Conservation (phyloP, 2,329 filamentous ascomycete species). For the Beauveria rudraprayagi region DNA sequence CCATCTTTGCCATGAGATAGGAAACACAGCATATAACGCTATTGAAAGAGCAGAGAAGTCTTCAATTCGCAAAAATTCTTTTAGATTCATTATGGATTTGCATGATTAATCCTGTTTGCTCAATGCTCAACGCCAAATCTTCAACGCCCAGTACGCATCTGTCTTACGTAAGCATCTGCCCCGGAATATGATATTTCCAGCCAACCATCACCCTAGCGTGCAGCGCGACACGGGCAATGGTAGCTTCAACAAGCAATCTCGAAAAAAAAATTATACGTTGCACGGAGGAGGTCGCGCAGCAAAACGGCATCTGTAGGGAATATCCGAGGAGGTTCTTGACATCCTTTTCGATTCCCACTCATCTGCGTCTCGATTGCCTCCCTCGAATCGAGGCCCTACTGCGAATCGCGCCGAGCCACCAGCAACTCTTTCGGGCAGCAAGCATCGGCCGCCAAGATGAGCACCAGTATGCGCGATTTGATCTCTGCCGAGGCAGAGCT, state of each 20-base stretch:
- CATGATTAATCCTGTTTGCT: no score
- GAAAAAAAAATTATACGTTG: slow-evolving; percentile 6
- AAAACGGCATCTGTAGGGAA: background rate
- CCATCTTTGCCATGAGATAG: no score
- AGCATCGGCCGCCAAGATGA: slow-evolving; percentile 41
- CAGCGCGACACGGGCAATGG: slow-evolving; percentile 10
- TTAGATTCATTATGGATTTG: no score
- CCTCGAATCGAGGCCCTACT: background rate
- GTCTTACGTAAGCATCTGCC: slow-evolving; percentile 10
- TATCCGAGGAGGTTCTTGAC: background rate
- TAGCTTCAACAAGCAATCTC: background rate
- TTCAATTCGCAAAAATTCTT: no score
- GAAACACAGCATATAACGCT: no score
- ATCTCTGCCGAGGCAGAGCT: slow-evolving; percentile 81
- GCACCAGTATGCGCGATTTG: slow-evolving; percentile 60
- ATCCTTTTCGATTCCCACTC: background rate
- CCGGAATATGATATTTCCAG: slow-evolving; percentile 14
- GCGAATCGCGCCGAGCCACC: background rate
- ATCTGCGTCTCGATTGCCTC: background rate
- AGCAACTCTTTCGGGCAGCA: background rate
- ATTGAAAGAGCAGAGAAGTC: no score
- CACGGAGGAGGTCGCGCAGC: slow-evolving; percentile 10
- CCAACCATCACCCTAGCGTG: slow-evolving; percentile 4
- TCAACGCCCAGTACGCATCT: background rate
- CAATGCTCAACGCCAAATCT: no score